Conservation (phyloP, 1,139 yeast genomes). For the Zygosaccharomyces pseudobailii region DNA sequence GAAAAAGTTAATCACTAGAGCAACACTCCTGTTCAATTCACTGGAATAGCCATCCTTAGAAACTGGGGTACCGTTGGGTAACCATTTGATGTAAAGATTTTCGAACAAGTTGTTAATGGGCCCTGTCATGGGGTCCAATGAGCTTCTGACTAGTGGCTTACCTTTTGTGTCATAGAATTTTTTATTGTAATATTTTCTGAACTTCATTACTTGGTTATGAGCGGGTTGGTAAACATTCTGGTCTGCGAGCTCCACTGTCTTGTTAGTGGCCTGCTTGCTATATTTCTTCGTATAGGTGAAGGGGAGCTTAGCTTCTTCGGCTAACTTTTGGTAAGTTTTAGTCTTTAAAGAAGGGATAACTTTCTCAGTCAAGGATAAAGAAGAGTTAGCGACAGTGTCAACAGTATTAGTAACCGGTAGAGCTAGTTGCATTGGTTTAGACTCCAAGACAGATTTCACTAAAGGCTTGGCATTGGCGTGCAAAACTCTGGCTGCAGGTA, state of each 20-base stretch:
- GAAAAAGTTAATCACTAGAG: conserved; percentile 41
- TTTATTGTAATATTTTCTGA: conserved; percentile 41
- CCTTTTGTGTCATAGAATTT: conserved; percentile 52
- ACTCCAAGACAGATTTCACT: conserved; percentile 33
- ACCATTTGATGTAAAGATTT: conserved; percentile 39
- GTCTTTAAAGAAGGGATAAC: conserved; percentile 35
- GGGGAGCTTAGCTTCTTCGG: conserved; percentile 32
- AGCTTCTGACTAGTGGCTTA: conserved; percentile 54
- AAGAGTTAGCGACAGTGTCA: conserved; percentile 33
- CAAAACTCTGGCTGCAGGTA: conserved; percentile 39
- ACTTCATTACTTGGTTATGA: conserved; percentile 37
- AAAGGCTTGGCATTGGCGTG: conserved; percentile 44
- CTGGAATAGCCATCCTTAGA: conserved; percentile 44
- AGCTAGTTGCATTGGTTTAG: conserved; percentile 32
- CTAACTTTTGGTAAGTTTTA: conserved; percentile 31
- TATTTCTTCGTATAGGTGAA: conserved; percentile 24
- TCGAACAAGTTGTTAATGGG: conserved; percentile 58
- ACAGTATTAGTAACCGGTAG: conserved; percentile 36
- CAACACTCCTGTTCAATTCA: conserved; percentile 48
- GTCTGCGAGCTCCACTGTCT: conserved; percentile 24
- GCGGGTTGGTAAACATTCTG: conserved; percentile 43
- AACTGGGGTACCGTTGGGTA: conserved; percentile 47
- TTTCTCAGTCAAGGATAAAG: conserved; percentile 33
- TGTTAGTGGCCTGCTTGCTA: conserved; percentile 30
- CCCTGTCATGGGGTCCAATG: conserved; percentile 56